phyloP scores from a whole-genome alignment of 2,329 filamentous ascomycete genomes.

The Aotearoamyces nothofagi region DNA sequence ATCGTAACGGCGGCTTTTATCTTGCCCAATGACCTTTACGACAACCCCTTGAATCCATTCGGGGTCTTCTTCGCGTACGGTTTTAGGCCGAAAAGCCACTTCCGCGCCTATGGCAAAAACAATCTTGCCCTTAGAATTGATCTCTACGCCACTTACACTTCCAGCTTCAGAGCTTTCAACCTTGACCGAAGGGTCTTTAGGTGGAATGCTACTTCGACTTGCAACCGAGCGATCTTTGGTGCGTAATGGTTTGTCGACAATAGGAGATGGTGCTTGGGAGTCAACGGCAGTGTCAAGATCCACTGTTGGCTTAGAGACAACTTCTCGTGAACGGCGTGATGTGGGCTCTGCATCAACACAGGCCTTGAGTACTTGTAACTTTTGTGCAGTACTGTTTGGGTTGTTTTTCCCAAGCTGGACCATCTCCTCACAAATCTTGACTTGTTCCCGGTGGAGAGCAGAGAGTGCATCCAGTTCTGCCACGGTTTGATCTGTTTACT shows the following conservation, averaged over 20 bases:
- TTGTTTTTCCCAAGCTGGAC: conserved; percentile 7
- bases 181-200: conserved; percentile 10
- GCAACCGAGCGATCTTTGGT: conserved; percentile 11
- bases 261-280: conserved; percentile 17
- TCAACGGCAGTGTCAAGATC: conserved; percentile 18
- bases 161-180: conserved; percentile 11
- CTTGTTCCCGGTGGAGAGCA: conserved; percentile 15
- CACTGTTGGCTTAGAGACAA: conserved; percentile 9
- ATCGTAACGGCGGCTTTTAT: conserved; percentile 64
- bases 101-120: conserved; percentile 46
- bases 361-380: conserved; percentile 7
- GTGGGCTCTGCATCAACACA: conserved; percentile 11
- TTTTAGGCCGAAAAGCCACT: conserved; percentile 50
- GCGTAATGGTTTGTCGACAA: conserved; percentile 14
- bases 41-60: conserved; percentile 71
- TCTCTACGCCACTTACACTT: conserved; percentile 5
- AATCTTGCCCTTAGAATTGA: conserved; percentile 27
- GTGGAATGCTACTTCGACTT: conserved; percentile 16
- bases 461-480: conserved; percentile 12
- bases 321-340: conserved; percentile 9
- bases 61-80: conserved; percentile 28
- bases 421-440: conserved; percentile 15
- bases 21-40: conserved; percentile 58
- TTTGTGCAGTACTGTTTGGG: conserved; percentile 2
- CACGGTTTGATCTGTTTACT: conserved; percentile 9